Percentiles rank a stretch among this genome's conserved stretches.
Evolutionary conservation across 1,139 yeast genomes (phyloP).

Genomic region (Blastobotrys ciferrii): DNA sequence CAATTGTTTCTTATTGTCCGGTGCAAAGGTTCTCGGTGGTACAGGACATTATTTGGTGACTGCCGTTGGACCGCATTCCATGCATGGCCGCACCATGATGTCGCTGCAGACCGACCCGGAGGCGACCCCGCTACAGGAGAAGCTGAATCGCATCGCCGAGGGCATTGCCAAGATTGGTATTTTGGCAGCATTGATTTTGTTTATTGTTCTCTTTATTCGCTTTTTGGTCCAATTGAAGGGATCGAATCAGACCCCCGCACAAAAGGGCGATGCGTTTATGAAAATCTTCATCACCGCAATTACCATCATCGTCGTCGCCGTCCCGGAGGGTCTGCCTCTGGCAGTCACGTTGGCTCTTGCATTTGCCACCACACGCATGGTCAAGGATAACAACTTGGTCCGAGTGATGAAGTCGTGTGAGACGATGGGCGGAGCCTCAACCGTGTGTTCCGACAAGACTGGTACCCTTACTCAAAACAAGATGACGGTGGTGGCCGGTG

Average conservation of each 20-base stretch:
- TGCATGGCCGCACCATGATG: slow-evolving; percentile 89
- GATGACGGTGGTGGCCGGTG: slow-evolving; percentile 85
- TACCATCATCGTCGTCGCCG: slow-evolving; percentile 93
- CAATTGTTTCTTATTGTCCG: slow-evolving; percentile 87
- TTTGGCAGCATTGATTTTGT: slow-evolving; percentile 74
- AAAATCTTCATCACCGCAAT: slow-evolving; percentile 87
- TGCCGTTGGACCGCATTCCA: slow-evolving; percentile 84
- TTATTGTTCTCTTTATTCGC: slow-evolving; percentile 73
- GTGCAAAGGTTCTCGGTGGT: slow-evolving; percentile 84
- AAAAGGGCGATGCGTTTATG: slow-evolving; percentile 81
- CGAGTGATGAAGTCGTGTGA: slow-evolving; percentile 92
- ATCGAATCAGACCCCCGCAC: slow-evolving; percentile 52
- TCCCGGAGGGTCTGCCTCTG: slow-evolving; percentile 95
- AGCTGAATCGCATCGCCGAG: slow-evolving; percentile 80
- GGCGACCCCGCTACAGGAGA: slow-evolving; percentile 82
- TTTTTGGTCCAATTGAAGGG: slow-evolving; percentile 67
- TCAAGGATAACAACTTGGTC: slow-evolving; percentile 93
- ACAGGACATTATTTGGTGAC: slow-evolving; percentile 84
- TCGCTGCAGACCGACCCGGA: slow-evolving; percentile 73
- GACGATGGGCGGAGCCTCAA: slow-evolving; percentile 98
- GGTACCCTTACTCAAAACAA: slow-evolving; percentile 92
- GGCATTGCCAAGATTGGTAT: slow-evolving; percentile 93
- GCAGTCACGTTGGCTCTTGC: slow-evolving; percentile 97
- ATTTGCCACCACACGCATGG: slow-evolving; percentile 97
- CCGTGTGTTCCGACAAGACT: slow-evolving; percentile 94